Percentiles rank a stretch among this genome's conserved stretches.
These are phyloP conservation scores for Torulaspora quercuum DNA, from an alignment of 805 yeast species.

Conservation along the genomic window DNA sequence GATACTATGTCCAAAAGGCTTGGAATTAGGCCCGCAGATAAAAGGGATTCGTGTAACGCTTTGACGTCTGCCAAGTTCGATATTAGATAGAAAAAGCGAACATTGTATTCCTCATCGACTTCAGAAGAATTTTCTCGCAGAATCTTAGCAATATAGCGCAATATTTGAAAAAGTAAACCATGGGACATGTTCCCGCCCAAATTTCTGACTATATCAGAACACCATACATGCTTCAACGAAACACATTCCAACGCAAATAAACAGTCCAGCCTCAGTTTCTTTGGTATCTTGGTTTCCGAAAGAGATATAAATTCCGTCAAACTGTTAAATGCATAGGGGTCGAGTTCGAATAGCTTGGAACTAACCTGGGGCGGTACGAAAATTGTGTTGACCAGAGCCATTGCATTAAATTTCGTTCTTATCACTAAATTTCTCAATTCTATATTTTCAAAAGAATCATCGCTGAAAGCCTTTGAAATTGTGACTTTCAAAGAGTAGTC, in stretches of 20 bases:
- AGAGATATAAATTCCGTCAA: constrained; percentile 72
- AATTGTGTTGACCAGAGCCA: constrained; percentile 59
- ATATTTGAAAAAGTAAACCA: constrained; percentile 70
- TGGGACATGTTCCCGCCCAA: constrained; percentile 85
- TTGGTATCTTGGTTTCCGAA: constrained; percentile 50
- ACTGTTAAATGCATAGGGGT: constrained; percentile 65
- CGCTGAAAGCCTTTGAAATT: constrained; percentile 69
- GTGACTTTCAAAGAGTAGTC: constrained; percentile 60
- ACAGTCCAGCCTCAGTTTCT: constrained; percentile 55
- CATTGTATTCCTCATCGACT: constrained; percentile 47
- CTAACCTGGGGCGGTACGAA: constrained; percentile 57
- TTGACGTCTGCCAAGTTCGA: constrained; percentile 59
- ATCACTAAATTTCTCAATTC: constrained; percentile 56
- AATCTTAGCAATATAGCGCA: constrained; percentile 58
- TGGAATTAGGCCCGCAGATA: constrained; percentile 72
- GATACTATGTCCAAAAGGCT: constrained; percentile 61
- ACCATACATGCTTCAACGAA: constrained; percentile 63
- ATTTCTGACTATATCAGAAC: constrained; percentile 71
- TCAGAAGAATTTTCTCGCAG: constrained; percentile 39
- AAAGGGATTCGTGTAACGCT: constrained; percentile 51
- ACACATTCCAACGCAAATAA: constrained; percentile 65
- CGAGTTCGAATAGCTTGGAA: constrained; percentile 64
- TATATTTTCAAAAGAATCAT: constrained; percentile 50
- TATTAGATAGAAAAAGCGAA: constrained; percentile 55
- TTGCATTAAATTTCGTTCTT: constrained; percentile 60